Base-by-base conservation (phyloP, 1,284 basidiomycete genomes). In the Sanghuangporus sanghuang region DNA sequence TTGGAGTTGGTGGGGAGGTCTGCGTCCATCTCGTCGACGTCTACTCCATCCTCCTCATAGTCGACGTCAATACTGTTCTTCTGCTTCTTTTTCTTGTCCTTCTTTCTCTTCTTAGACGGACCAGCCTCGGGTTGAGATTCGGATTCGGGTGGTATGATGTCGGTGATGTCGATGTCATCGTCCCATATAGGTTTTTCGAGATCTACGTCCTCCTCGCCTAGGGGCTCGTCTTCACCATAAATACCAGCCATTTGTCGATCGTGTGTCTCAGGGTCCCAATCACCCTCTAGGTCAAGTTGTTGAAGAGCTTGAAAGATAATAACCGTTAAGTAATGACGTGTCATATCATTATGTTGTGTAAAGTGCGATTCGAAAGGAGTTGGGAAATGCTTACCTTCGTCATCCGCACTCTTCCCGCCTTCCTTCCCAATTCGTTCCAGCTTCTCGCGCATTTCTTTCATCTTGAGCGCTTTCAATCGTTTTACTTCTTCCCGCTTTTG, bases 161-260 rank as follows among this genome's bases (percentile, higher is more conserved):
- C 87, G 8, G 80, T 82, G 63, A 95, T 85, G 68, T 95, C 85
- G 66, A 95, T 89, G 67, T 96, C 93, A 67, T 95, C 90, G 38
- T 92, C 89, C 95, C 95, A 98, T 0, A 77, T 77, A 4, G 96
- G 95, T 76, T 96, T 96, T 66, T 85, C 81, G 46, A 80, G 76
- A 61, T 86, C 87, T 62, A 78, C 72, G n/a, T 57, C 55, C 38
- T 72, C 74, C 4, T 67, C 73, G 1, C 67, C 72, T 6, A 77
- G 79, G 46, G 79, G 84, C 46, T 85, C 82, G n/a, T 79, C 84
- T 6, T 59, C 49, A 11, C 78, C 80, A 68, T 92, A 96, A 14
- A 94, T 73, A 18, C 79, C 81, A 0, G 79, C 76, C 92, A 95
- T 95, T 72, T 92, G 89, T 21, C 73, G 74, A 66, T 95, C 91